phyloP scores from a whole-genome alignment of 78 protist species.

The Mastigamoeba balamuthi region DNA sequence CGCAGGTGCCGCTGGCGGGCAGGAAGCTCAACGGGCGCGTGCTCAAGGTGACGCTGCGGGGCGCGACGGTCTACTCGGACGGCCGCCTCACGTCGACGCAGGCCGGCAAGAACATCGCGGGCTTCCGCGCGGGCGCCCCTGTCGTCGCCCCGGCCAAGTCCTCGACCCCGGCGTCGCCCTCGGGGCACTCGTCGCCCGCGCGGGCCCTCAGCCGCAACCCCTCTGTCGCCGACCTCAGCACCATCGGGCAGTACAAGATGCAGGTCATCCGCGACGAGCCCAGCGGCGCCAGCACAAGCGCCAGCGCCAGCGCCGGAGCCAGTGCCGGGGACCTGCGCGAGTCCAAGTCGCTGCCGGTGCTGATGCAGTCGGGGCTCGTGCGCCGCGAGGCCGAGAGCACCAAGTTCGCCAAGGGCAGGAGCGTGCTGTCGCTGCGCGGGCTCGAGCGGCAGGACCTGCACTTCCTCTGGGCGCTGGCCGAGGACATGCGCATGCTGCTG shows the following conservation, averaged over 20 bases:
- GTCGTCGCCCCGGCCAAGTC: conserved; percentile 19
- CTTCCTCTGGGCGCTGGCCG: conserved; percentile 43
- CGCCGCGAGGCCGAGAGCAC: not conserved
- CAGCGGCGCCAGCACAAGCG: not conserved
- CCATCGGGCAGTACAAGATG: not conserved
- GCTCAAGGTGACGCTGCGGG: conserved; percentile 26
- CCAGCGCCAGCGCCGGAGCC: not conserved
- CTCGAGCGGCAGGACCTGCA: conserved; percentile 44
- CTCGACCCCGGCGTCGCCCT: conserved; percentile 13
- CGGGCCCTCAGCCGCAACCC: not conserved
- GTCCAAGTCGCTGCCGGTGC: not conserved
- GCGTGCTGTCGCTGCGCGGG: conserved; percentile 40
- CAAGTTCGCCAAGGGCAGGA: conserved; percentile 9
- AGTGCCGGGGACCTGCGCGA: not conserved
- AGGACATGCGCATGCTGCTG: conserved; percentile 44
- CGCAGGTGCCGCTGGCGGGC: conserved; percentile 48
- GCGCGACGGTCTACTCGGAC: not conserved
- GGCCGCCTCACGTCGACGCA: not conserved
- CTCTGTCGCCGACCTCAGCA: not conserved
- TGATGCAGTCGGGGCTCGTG: not conserved
- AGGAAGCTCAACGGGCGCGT: conserved; percentile 37
- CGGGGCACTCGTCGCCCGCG: not conserved
- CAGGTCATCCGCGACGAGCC: not conserved
- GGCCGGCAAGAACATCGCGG: not conserved
- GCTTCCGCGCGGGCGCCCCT: conserved; percentile 30